These are phyloP conservation scores for Serpula lacrymans DNA, from an alignment of 768 basidiomycete species.

Conservation along the genomic window DNA sequence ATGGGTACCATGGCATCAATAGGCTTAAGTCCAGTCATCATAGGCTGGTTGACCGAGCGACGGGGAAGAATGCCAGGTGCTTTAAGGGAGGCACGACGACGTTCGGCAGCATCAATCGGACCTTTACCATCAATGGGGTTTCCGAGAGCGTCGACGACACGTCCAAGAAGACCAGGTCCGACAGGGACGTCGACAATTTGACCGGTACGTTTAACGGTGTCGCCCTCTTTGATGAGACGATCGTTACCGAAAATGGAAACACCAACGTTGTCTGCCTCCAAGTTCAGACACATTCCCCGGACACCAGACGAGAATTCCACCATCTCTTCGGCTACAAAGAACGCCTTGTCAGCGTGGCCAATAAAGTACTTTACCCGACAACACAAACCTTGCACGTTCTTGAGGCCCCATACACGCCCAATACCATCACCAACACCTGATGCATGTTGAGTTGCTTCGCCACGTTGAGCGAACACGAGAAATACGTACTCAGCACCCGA, in stretches of 20 bases:
- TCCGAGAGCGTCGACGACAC: conserved; percentile 99
- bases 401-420: conserved; percentile 98
- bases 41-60: conserved; percentile 99
- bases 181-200: conserved; percentile 99
- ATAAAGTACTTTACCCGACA: conserved; percentile 1
- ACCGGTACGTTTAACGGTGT: conserved; percentile 99
- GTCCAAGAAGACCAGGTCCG: conserved; percentile 94
- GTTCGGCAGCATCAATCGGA: conserved; percentile 89
- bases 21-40: conserved; percentile 99
- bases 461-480: conserved; percentile 15
- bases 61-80: conserved; percentile 99
- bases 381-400: conserved; percentile 87
- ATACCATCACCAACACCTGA: conserved; percentile 99
- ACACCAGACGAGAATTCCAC: conserved; percentile 99
- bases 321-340: conserved; percentile 91
- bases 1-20: conserved; percentile 99
- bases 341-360: conserved; percentile 3
- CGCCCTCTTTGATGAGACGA: conserved; percentile 99
- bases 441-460: conserved; percentile 18
- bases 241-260: conserved; percentile 99
- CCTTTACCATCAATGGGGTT: conserved; percentile 99
- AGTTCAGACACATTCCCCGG: conserved; percentile 99
- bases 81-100: conserved; percentile 96
- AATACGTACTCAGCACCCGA: conserved; percentile 87
- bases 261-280: conserved; percentile 99